A percentile compares a stretch with the other conserved stretches of the same genome.
Evolutionary conservation across 805 yeast species (phyloP).

Genomic region (Candida schatavii): DNA sequence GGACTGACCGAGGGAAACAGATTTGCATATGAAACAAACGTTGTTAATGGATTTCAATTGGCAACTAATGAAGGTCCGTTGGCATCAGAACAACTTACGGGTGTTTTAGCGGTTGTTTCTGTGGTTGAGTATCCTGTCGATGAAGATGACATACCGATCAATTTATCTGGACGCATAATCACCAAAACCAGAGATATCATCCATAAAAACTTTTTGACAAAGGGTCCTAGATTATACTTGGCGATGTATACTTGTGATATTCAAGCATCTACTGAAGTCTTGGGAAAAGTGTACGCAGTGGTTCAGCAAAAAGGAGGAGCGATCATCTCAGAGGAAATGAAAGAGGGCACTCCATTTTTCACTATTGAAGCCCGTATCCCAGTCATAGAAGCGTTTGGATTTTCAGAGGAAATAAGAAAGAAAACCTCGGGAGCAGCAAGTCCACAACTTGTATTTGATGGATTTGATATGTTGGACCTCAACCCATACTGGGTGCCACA

Average conservation of each 20-base stretch:
- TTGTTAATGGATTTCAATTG: conserved; percentile 81
- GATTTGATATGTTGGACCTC: conserved; percentile 79
- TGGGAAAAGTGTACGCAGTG: conserved; percentile 94
- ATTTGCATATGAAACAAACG: conserved; percentile 52
- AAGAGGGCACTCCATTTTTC: conserved; percentile 97
- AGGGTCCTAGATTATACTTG: conserved; percentile 87
- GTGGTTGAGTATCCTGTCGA: conserved; percentile 21
- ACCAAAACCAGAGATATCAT: conserved; percentile 71
- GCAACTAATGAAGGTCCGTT: conserved; percentile 85
- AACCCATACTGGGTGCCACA: conserved; percentile 99
- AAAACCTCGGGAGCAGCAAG: conserved; percentile 95
- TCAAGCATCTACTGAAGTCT: conserved; percentile 90
- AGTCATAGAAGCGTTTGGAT: conserved; percentile 94
- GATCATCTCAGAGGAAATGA: conserved; percentile 88
- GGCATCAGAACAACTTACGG: conserved; percentile 83
- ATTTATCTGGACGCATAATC: conserved; percentile 69
- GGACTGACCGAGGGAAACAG: conserved; percentile 5
- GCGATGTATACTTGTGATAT: conserved; percentile 95
- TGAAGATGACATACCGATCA: conserved; percentile 35
- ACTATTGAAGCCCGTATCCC: conserved; percentile 83
- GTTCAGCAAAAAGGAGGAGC: conserved; percentile 85
- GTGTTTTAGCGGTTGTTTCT: conserved; percentile 54
- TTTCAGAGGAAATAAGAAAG: conserved; percentile 91
- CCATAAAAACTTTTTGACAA: conserved; percentile 64
- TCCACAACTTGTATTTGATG: conserved; percentile 90